Base-by-base conservation (phyloP, 306 rosid species). In the Castanea sativa region DNA sequence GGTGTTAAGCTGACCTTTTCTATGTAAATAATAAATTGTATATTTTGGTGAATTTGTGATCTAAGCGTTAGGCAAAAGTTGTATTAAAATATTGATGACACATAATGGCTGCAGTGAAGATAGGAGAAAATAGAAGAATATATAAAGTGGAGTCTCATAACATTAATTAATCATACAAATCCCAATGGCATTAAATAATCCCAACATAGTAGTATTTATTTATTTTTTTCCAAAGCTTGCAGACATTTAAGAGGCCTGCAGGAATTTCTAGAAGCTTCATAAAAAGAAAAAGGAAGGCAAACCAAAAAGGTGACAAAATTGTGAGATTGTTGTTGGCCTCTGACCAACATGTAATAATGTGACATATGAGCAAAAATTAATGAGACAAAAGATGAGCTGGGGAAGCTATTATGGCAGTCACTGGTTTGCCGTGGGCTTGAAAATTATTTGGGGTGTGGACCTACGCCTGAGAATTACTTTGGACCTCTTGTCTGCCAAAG, bases 401-500 rank as follows among this genome's bases (percentile, higher is more conserved):
- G 29, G 69, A 64, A 19, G 52, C 15, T 35, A 67, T 67, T 19
- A 32, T 35, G 43, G 72, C 72, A 35, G 4, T 67, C 38, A 38
- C 52, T 67, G 72, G 72, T n/a, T 67, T 12, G 11, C 45, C 27
- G 4, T 19, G 71, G 51, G 51, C 25, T 68, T 14, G 52, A 19
- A 32, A 68, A 35, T 33, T 49, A 68, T 8, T 45, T 49, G 32
- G 29, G 53, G 29, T 29, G 73, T 64, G 79, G 61, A 56, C 79
- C 79, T 27, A 49, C 72, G 9, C 23, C 16, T 7, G 27, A 18
- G 16, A 32, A 27, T 63, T 63, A 15, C 41, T 29, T 63, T 63
- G 38, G 69, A 63, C 41, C 69, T 63, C 69, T 9, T 65, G 56
- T 51, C 52, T 68, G 13, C 65, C 74, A 53, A 74, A 80, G 23